Evolutionary conservation across 164 flowering plant species (phyloP), one percentile per base, ranked within the genome.

Genomic region (Magnolia changhungtana): DNA sequence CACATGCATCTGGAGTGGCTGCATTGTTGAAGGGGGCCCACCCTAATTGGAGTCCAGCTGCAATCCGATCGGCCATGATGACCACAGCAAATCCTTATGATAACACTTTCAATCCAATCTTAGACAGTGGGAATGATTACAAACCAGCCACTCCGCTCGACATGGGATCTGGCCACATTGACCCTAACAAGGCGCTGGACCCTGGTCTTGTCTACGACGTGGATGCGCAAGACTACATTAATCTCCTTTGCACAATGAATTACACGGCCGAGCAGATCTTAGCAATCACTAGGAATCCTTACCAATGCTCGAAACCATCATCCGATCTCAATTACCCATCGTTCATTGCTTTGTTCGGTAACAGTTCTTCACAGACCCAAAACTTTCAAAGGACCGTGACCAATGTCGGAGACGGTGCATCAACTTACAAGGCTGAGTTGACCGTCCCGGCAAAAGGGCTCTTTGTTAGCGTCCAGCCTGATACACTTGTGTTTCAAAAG

Each of bases 31-130:
- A 27, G 29, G 29, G 29, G 29, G 29, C 78, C 6, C 87, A 87
- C 63, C 87, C 87, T 0, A 78, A 87, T 0, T 87, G 89, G 87
- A 85, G 86, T 14, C 80, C 86, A 0, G 84, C 89, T 7, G 87
- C 87, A 1, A 84, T 87, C 50, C 79, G 85, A 27, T 87, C 87
- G 2, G 82, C 81, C 49, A 75, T 85, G 80, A 80, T 85, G 82
- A 83, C 88, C 7, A 85, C 86, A 4, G 77, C 87, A 1, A 67
- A 74, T 64, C 74, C 75, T 3, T 20, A 65, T 0, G 88, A 86
- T 24, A 79, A 84, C 66, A 78, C 80, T 18, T 7, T 27, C 16
- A 50, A 50, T 8, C 74, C 73, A 1, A 81, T 85, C 72, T 20
- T 16, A 37, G 87, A 83, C n/a, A 65, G 9, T 20, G 83, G 80